Evolutionary conservation across 345 rosid species (phyloP).

Genomic region (Aegle marmelos): DNA sequence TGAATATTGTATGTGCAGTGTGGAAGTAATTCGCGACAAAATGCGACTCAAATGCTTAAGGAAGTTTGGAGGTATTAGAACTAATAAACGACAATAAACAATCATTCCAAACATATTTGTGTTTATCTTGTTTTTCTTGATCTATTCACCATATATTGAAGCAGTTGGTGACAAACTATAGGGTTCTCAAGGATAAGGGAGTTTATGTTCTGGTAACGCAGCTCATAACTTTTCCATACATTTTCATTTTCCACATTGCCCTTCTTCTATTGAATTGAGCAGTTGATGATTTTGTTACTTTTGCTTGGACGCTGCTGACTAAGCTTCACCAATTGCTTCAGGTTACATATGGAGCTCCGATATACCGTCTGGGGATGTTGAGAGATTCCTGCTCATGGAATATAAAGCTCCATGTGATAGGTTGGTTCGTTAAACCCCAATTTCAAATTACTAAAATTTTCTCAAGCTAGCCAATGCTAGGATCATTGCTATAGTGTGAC

Average conservation of each 20-base stretch:
- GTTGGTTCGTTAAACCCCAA: conserved; percentile 23
- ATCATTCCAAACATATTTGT: conserved; percentile 19
- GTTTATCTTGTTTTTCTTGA: conserved; percentile 57
- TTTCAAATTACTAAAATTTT: neutral
- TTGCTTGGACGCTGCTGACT: conserved; percentile 3
- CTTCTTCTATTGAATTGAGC: neutral
- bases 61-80: conserved; percentile 78
- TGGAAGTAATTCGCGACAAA: conserved; percentile 64
- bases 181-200: conserved; percentile 97
- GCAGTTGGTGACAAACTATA: conserved; percentile 88
- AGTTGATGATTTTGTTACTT: neutral
- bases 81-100: neutral
- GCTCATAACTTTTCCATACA: neutral
- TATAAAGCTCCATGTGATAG: conserved; percentile 69
- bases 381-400: conserved; percentile 57
- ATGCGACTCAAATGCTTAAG: conserved; percentile 68
- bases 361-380: conserved; percentile 55
- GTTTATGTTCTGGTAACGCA: conserved; percentile 70
- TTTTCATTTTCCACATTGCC: neutral
- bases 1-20: conserved; percentile 41
- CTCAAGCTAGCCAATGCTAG: neutral
- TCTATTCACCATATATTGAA: conserved; percentile 74
- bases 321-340: conserved; percentile 24
- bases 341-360: conserved; percentile 89
- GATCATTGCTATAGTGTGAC: neutral